A percentile compares a stretch with the other conserved stretches of the same genome.
Conservation (phyloP, 2,329 filamentous ascomycete genomes). For the Botryotinia globosa region DNA sequence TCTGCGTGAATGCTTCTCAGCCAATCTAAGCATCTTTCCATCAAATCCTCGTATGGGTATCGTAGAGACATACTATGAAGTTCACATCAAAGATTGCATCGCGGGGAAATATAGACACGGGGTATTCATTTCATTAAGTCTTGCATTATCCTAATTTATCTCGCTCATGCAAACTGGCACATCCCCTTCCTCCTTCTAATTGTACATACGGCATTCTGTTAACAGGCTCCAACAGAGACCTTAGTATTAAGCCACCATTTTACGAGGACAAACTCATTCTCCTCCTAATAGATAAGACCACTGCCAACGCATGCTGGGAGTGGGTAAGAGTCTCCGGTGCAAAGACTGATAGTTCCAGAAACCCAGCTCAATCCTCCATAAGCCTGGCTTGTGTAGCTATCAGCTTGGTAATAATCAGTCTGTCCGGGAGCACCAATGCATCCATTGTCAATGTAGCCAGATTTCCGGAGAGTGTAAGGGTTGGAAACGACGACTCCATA, state of each 20-base stretch:
- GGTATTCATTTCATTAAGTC: not conserved
- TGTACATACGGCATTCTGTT: not conserved
- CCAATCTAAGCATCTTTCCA: not conserved
- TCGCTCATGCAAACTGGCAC: not conserved
- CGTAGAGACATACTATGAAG: not conserved
- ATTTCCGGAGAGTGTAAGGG: not conserved
- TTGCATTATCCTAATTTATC: not conserved
- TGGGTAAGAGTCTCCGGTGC: not conserved
- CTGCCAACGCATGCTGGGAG: not conserved
- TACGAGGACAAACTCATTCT: not conserved
- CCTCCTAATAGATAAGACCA: not conserved
- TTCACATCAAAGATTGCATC: not conserved
- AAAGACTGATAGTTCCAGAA: conserved; percentile 11
- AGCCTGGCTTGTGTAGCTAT: not conserved
- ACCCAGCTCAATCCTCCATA: conserved; percentile 1
- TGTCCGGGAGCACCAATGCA: not conserved
- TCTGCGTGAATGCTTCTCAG: not conserved
- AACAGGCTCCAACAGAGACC: not conserved
- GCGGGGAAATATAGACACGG: not conserved
- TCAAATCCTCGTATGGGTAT: not conserved
- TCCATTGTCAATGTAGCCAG: not conserved
- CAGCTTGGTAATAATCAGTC: not conserved
- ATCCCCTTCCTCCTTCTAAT: not conserved
- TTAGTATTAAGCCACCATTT: not conserved
- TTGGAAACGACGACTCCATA: conserved; percentile 10